Evolutionary conservation across 192 early-diverging fungal species (phyloP).

Genomic region (Rhizoclosmatium globosum): DNA sequence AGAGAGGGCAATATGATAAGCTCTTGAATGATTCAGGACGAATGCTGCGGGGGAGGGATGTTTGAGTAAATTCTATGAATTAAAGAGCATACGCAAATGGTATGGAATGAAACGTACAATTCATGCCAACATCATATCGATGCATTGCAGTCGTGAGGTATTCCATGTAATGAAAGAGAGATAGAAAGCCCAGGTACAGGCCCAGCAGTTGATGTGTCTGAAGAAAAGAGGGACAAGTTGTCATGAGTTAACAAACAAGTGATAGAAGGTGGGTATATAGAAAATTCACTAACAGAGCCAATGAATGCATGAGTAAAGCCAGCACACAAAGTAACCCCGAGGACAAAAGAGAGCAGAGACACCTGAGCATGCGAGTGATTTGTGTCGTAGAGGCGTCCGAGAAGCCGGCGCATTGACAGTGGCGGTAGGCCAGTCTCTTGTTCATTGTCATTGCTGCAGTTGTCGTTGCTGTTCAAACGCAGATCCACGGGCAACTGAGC

Average conservation of each 20-base stretch:
- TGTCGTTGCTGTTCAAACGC: too few relatives aligned
- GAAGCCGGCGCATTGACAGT: background rate
- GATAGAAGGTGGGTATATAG: background rate
- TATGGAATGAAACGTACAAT: slow-evolving; percentile 61
- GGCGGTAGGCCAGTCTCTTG: background rate
- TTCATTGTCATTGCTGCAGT: too few relatives aligned
- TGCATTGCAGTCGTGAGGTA: slow-evolving; percentile 88
- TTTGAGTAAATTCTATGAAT: background rate
- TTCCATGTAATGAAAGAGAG: slow-evolving; percentile 86
- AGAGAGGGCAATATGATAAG: slow-evolving; percentile 76
- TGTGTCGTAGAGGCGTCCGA: background rate
- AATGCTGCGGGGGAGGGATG: slow-evolving; percentile 58
- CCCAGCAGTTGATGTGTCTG: slow-evolving; percentile 55
- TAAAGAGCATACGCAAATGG: slow-evolving; percentile 11
- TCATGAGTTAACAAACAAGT: background rate
- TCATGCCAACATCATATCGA: slow-evolving; percentile 71
- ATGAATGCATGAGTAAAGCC: background rate
- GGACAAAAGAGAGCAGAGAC: background rate
- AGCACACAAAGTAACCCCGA: background rate
- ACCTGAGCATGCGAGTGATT: slow-evolving; percentile 18
- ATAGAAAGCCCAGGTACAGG: slow-evolving; percentile 70
- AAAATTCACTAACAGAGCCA: background rate
- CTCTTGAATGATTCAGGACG: slow-evolving; percentile 74
- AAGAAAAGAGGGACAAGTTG: background rate
- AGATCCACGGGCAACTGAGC: too few relatives aligned